phyloP scores from a whole-genome alignment of 2,329 filamentous ascomycete genomes.

The Madurella fahalii region DNA sequence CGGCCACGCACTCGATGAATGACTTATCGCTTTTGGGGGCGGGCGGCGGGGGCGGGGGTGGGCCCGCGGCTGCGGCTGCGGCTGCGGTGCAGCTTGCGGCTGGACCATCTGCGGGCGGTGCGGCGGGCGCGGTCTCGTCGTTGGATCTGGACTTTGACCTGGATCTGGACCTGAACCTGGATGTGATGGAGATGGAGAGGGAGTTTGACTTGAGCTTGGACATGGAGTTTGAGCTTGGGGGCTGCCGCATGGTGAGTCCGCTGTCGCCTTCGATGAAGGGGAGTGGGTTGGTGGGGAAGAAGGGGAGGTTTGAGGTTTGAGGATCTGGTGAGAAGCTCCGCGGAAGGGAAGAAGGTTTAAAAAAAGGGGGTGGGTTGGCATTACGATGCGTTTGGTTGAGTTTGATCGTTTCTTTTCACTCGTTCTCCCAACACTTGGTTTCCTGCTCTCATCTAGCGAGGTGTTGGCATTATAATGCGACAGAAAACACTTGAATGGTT shows the following conservation, averaged over 20 bases:
- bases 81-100: no score
- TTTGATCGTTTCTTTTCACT: background rate
- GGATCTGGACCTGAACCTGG: background rate
- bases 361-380: background rate
- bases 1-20: slow-evolving; percentile 2
- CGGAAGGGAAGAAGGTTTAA: background rate
- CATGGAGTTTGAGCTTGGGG: slow-evolving; percentile 9
- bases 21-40: slow-evolving; percentile 6
- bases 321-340: background rate
- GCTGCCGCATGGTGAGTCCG: slow-evolving; percentile 16
- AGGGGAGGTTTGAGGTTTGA: background rate
- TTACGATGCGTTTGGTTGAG: background rate
- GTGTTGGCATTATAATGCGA: background rate
- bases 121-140: slow-evolving; percentile 1
- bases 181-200: background rate
- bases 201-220: slow-evolving; percentile 5
- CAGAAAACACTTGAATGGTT: background rate
- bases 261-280: slow-evolving; percentile 5
- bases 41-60: background rate
- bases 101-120: background rate
- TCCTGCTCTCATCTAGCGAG: background rate
- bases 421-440: background rate
- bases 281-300: background rate
- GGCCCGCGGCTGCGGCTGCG: background rate
- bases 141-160: background rate